These are phyloP conservation scores for Paecilomyces sp. DNA, from an alignment of 2,329 filamentous ascomycete species.

Conservation along the genomic window DNA sequence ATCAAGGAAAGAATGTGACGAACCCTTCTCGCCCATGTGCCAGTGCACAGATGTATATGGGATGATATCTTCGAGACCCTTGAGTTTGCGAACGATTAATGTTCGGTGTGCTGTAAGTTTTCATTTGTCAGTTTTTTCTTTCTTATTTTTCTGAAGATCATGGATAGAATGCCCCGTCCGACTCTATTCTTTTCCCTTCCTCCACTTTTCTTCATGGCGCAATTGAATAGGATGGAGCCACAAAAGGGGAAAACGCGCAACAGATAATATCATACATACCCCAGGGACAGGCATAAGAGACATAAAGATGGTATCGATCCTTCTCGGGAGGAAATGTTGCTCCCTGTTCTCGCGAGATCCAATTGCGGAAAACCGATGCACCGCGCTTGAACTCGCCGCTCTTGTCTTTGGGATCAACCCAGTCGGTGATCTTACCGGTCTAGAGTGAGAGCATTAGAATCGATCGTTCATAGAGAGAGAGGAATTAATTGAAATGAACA, in stretches of 20 bases:
- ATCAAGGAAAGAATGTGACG: conserved; percentile 10
- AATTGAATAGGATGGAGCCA: neutral
- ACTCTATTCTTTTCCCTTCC: neutral
- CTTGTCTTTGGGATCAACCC: conserved; percentile 71
- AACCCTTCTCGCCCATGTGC: conserved; percentile 67
- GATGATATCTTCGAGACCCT: conserved; percentile 83
- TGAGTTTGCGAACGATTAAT: conserved; percentile 80
- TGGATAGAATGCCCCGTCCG: neutral
- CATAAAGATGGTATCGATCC: conserved; percentile 87
- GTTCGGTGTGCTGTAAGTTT: conserved; percentile 63
- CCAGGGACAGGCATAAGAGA: conserved; percentile 93
- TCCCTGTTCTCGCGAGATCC: conserved; percentile 63
- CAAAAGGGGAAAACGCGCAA: neutral
- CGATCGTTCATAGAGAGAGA: too few species aligned
- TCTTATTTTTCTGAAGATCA: neutral
- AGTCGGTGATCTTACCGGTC: conserved; percentile 63
- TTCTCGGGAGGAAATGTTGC: conserved; percentile 79
- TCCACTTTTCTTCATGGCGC: neutral
- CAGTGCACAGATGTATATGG: conserved; percentile 79
- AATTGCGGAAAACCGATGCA: conserved; percentile 72
- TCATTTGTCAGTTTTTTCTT: neutral
- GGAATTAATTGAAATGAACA: neutral
- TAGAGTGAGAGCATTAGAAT: conserved; percentile 14
- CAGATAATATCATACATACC: conserved; percentile 32
- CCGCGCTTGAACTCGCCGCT: conserved; percentile 91